Evolutionary conservation across 805 yeast species (phyloP), one percentile per base, ranked within the genome.

Genomic region (Saccharomycopsis selenospora): DNA sequence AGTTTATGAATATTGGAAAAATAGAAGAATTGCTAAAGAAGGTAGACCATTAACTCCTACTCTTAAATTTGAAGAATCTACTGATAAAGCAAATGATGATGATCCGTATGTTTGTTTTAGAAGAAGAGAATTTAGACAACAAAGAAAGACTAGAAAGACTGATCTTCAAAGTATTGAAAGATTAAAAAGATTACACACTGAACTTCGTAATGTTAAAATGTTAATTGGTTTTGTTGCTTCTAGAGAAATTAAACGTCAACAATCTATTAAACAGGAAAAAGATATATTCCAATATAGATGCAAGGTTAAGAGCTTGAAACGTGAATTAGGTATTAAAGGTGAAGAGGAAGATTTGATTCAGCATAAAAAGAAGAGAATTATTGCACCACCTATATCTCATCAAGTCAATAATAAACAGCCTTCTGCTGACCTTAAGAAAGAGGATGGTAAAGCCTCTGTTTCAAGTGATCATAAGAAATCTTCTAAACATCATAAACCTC

Each of bases 51-150:
- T 93, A 18, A 75, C 79, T 56, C 95, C 97, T 3, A 64, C 73
- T 13, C 70, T 93, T 45, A 85, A 81, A 62, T 89, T 86, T 62
- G 97, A 90, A 67, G 90, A 86, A 57, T 86, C 86, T 22, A 78
- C 77, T 48, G 93, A 87, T 51, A 89, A 89, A 60, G 97, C 90
- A 59, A 49, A 43, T 26, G 97, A 90, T 59, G 77, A 76, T 51
- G 97, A 93, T 64, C 98, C 99, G 1, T 93, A 93, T 64, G 83
- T 88, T 36, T 88, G 97, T 68, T 93, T 93, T 71, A 78, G 99
- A 59, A 80, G 96, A 56, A 83, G 99, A 64, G 98, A 90, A 61
- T 83, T 88, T 55, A 79, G 99, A 56, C 97, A 86, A 61, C 93
- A 95, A 26, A 83, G 99, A 64, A 93, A 93, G 64, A 93, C 99